phyloP scores from a whole-genome alignment of 805 yeast genomes.

The Nakazawaea pomicola region DNA sequence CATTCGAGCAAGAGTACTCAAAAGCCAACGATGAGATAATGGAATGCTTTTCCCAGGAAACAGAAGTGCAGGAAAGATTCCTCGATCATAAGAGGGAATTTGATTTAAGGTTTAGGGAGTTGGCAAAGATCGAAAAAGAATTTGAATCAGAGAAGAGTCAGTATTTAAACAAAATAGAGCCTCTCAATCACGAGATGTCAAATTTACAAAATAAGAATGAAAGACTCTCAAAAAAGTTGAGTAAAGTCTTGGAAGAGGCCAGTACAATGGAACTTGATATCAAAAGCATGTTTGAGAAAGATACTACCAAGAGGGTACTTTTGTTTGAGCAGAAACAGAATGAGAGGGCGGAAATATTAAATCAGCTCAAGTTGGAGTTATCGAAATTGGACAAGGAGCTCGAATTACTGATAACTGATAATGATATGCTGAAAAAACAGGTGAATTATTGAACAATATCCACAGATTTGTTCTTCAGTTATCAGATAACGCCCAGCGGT shows the following conservation, averaged over 20 bases:
- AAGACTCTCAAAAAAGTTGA: constrained; percentile 24
- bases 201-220: constrained; percentile 28
- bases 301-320: constrained; percentile 13
- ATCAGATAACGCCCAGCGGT: no score
- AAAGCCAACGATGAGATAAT: constrained; percentile 30
- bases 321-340: not conserved
- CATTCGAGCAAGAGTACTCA: constrained; percentile 31
- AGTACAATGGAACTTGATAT: constrained; percentile 15
- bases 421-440: constrained; percentile 11
- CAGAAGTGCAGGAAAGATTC: constrained; percentile 33
- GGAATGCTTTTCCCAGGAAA: constrained; percentile 29
- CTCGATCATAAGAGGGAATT: constrained; percentile 31
- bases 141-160: constrained; percentile 21
- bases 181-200: constrained; percentile 24
- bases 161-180: constrained; percentile 19
- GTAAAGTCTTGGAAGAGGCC: constrained; percentile 21
- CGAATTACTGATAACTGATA: constrained; percentile 8
- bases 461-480: not conserved
- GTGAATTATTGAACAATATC: not conserved
- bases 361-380: constrained; percentile 6
- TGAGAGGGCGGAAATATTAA: constrained; percentile 1
- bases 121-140: constrained; percentile 26
- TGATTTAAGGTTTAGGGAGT: constrained; percentile 29
- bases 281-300: constrained; percentile 14
- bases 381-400: constrained; percentile 9